phyloP scores from a whole-genome alignment of 2,329 filamentous ascomycete species.

The Neurospora sp. region DNA sequence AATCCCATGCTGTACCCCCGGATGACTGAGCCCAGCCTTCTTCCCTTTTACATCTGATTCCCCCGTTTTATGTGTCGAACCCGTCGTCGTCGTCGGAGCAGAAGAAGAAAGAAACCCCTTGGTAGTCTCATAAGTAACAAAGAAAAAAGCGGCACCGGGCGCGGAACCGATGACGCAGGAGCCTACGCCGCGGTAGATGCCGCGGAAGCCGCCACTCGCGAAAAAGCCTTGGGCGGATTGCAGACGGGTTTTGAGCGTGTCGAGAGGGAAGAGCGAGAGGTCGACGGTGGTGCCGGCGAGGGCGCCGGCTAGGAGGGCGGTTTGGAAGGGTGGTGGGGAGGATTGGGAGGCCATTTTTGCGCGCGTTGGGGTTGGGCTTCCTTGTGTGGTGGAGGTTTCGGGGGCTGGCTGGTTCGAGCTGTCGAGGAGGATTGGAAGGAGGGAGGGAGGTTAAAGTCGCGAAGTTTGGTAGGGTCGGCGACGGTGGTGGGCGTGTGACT shows the following conservation, averaged over 20 bases:
- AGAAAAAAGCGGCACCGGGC: constrained; percentile 92
- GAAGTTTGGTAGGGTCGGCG: not conserved
- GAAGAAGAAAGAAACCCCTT: constrained; percentile 34
- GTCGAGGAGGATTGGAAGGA: not conserved
- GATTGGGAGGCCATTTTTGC: constrained; percentile 14
- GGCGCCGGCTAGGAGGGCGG: constrained; percentile 67
- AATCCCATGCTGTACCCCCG: constrained; percentile 41
- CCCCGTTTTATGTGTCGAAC: constrained; percentile 7
- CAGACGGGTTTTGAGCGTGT: constrained; percentile 96
- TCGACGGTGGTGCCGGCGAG: constrained; percentile 93
- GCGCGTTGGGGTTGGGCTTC: too few relatives aligned
- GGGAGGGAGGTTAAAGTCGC: not conserved
- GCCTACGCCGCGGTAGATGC: constrained; percentile 88
- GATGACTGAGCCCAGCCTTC: constrained; percentile 9
- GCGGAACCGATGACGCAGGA: constrained; percentile 84
- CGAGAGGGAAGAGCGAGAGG: constrained; percentile 92
- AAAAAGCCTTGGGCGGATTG: constrained; percentile 74
- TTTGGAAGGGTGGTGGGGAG: constrained; percentile 38
- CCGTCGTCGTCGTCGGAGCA: not conserved
- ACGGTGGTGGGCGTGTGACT: not conserved
- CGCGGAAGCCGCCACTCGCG: constrained; percentile 74
- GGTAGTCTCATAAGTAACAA: constrained; percentile 80
- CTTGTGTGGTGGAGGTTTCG: not conserved
- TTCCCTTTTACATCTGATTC: constrained; percentile 16
- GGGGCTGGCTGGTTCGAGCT: not conserved